A percentile compares a stretch with the other conserved stretches of the same genome.
phyloP scores from a whole-genome alignment of 805 yeast species.

The Candida broadrunensis region DNA sequence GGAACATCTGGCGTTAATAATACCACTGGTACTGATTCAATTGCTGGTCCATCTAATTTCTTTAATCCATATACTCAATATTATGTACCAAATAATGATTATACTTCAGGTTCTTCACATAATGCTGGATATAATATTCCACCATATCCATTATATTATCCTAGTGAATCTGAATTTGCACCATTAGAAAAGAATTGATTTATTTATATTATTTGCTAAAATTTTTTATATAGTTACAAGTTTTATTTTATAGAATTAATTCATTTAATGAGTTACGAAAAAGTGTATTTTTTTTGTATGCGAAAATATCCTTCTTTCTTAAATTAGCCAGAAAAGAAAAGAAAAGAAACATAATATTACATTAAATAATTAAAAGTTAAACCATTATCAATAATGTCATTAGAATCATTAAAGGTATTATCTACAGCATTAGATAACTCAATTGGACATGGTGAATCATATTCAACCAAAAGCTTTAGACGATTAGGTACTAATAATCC shows the following conservation, averaged over 20 bases:
- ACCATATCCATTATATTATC: conserved; percentile 13
- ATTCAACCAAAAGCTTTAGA: too few relatives aligned
- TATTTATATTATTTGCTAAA: too few relatives aligned
- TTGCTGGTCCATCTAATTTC: conserved; percentile 17
- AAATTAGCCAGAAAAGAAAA: too few relatives aligned
- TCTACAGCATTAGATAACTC: neutral
- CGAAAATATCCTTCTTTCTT: too few relatives aligned
- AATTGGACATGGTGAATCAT: neutral
- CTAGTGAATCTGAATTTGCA: neutral
- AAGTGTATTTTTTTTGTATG: too few relatives aligned
- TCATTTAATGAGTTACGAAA: too few relatives aligned
- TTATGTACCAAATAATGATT: conserved; percentile 18
- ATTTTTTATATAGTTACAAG: too few relatives aligned
- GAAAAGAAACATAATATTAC: too few relatives aligned
- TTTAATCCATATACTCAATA: conserved; percentile 28
- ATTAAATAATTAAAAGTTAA: too few relatives aligned
- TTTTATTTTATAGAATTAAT: too few relatives aligned
- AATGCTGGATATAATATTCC: conserved; percentile 6
- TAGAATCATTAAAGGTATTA: neutral
- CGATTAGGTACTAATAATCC: too few relatives aligned
- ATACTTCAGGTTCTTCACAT: neutral
- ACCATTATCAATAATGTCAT: neutral
- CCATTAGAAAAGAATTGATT: neutral
- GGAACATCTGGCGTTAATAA: neutral
- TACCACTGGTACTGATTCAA: conserved; percentile 10